Evolutionary conservation across 2,329 filamentous ascomycete genomes (phyloP).

Genomic region (Phoma herbarum): DNA sequence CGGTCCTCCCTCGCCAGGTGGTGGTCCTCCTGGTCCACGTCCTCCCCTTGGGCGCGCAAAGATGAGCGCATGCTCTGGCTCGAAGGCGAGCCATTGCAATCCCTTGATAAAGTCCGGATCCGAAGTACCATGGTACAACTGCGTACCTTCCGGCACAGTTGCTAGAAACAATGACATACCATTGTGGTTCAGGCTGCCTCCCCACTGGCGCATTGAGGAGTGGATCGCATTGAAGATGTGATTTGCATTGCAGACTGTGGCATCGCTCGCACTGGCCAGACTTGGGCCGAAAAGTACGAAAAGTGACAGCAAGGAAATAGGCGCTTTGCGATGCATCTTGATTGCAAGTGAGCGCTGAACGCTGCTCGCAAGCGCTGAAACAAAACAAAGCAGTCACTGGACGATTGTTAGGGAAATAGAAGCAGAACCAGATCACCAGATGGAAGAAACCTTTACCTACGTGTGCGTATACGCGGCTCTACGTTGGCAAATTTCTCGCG

Average conservation of each 20-base stretch:
- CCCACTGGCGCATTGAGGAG: constrained; percentile 77
- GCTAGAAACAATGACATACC: constrained; percentile 77
- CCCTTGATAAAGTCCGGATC: constrained; percentile 58
- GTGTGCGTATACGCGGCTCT: constrained; percentile 23
- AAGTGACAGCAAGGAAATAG: constrained; percentile 11
- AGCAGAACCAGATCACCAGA: not conserved
- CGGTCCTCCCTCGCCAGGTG: constrained; percentile 10
- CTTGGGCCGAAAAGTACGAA: constrained; percentile 1
- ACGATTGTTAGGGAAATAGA: not conserved
- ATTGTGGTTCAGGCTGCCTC: constrained; percentile 76
- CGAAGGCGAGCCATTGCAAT: constrained; percentile 78
- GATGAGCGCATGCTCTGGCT: constrained; percentile 74
- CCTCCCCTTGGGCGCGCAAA: constrained; percentile 61
- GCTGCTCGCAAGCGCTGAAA: constrained; percentile 6
- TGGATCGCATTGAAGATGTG: constrained; percentile 78
- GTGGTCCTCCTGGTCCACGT: constrained; percentile 4
- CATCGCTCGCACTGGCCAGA: constrained; percentile 3
- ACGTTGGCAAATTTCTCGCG: constrained; percentile 15
- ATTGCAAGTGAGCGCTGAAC: constrained; percentile 10
- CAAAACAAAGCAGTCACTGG: constrained; percentile 3
- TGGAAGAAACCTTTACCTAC: constrained; percentile 7
- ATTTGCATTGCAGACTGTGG: constrained; percentile 60
- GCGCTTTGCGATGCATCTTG: constrained; percentile 25
- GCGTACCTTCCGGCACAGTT: constrained; percentile 68
- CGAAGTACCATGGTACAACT: constrained; percentile 72